These are phyloP conservation scores for Sporothrix variecibatus DNA, from an alignment of 2,329 filamentous ascomycete genomes.

Conservation along the genomic window DNA sequence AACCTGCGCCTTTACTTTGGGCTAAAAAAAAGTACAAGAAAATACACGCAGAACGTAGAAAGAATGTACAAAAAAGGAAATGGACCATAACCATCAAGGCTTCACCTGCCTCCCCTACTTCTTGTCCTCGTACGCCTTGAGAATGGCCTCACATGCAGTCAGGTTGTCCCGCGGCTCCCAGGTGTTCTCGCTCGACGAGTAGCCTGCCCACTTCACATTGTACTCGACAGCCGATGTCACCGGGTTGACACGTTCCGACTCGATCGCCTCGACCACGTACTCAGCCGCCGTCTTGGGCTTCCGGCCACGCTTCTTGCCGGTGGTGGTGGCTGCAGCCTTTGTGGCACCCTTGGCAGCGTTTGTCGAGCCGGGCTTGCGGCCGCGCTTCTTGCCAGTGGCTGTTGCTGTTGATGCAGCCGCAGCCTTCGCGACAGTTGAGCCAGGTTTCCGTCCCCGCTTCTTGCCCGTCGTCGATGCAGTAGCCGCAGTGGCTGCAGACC, in stretches of 20 bases:
- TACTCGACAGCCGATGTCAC: slow-evolving; percentile 46
- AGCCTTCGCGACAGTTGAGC: not conserved
- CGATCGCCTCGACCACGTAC: slow-evolving; percentile 53
- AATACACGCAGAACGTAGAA: not conserved
- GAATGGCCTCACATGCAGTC: slow-evolving; percentile 40
- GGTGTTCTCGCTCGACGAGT: slow-evolving; percentile 46
- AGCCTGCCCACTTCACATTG: slow-evolving; percentile 58
- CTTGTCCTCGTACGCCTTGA: slow-evolving; percentile 43
- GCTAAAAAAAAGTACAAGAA: not conserved
- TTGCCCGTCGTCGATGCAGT: not conserved
- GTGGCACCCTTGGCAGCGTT: slow-evolving; percentile 1
- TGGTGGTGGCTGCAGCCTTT: slow-evolving; percentile 5
- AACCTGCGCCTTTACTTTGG: not conserved
- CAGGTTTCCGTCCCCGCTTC: slow-evolving; percentile 15
- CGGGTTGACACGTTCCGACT: slow-evolving; percentile 44
- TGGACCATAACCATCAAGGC: not conserved
- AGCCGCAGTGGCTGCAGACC: not conserved
- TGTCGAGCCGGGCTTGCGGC: not conserved
- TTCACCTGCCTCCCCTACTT: not conserved
- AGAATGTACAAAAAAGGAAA: not conserved
- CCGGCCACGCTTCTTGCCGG: slow-evolving; percentile 22
- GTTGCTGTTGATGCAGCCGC: not conserved
- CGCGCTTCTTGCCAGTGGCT: slow-evolving; percentile 14
- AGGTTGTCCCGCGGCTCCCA: slow-evolving; percentile 57
- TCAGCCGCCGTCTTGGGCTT: slow-evolving; percentile 35